Evolutionary conservation across 495 filamentous ascomycete species (phyloP).

Genomic region (Penicillium antarcticum): DNA sequence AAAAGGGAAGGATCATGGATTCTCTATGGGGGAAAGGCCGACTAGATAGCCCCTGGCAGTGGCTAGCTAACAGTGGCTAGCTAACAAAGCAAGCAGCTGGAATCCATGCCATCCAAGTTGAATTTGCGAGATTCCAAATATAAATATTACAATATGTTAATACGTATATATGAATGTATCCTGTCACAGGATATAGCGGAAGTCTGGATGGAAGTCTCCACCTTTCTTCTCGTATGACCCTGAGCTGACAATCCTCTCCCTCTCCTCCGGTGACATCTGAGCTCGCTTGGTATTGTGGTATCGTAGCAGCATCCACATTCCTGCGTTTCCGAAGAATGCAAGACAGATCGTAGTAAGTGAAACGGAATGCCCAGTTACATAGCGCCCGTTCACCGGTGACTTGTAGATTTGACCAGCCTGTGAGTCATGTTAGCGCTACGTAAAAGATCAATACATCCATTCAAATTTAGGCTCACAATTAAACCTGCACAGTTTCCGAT

Average conservation of each 20-base stretch:
- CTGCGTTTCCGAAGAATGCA: conserved; percentile 9
- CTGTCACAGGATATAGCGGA: conserved; percentile 13
- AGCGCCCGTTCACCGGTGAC: conserved; percentile 7
- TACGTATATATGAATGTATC: too few relatives aligned
- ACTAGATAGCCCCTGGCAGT: too few relatives aligned
- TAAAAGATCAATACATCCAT: background rate
- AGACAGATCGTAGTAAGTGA: conserved; percentile 12
- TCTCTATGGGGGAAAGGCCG: too few relatives aligned
- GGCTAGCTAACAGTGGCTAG: too few relatives aligned
- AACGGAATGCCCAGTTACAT: conserved; percentile 13
- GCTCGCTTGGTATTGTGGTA: conserved; percentile 10
- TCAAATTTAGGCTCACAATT: conserved; percentile 4
- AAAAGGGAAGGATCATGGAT: too few relatives aligned
- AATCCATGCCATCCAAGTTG: too few relatives aligned
- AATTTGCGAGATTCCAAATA: too few relatives aligned
- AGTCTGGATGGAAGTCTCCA: conserved; percentile 15
- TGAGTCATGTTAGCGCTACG: background rate
- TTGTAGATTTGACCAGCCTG: conserved; percentile 17
- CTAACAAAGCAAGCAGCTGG: too few relatives aligned
- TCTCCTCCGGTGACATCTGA: conserved; percentile 6
- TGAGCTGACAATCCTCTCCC: conserved; percentile 6
- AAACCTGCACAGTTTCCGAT: conserved; percentile 15
- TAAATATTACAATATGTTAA: too few relatives aligned
- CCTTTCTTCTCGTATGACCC: conserved; percentile 14
- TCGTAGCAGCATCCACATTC: conserved; percentile 7